Evolutionary conservation across 768 basidiomycete species (phyloP).

Genomic region (Boletus barrowsii): DNA sequence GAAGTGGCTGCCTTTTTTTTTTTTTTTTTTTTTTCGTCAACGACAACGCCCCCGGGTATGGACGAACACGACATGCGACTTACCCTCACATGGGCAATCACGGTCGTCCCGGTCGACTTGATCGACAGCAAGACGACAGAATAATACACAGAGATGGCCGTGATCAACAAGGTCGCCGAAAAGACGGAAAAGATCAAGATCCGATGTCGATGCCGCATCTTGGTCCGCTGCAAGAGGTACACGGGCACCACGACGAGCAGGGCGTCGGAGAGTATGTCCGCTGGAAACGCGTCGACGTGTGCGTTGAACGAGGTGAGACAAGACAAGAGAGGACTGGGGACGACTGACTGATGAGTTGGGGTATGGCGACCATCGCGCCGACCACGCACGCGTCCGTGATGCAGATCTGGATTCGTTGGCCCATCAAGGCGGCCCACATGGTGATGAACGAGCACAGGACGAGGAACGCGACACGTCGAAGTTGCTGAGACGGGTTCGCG

Average conservation of each 20-base stretch:
- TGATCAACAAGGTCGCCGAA: conserved; percentile 17
- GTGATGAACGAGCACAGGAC: conserved; percentile 14
- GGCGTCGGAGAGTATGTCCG: conserved; percentile 19
- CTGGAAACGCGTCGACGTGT: not conserved
- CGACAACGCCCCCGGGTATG: no score
- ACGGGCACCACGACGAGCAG: conserved; percentile 19
- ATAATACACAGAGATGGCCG: conserved; percentile 18
- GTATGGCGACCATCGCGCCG: conserved; percentile 6
- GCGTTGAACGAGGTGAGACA: no score
- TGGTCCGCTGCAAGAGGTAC: conserved; percentile 3
- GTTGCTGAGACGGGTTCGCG: conserved; percentile 7
- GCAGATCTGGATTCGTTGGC: conserved; percentile 16
- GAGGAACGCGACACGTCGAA: conserved; percentile 1
- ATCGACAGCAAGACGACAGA: conserved; percentile 5
- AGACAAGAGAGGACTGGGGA: not conserved
- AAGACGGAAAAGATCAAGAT: conserved; percentile 21
- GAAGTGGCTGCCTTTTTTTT: conserved; percentile 19
- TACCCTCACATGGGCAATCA: conserved; percentile 25
- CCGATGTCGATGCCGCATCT: conserved; percentile 9
- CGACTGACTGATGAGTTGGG: conserved; percentile 22
- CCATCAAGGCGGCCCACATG: conserved; percentile 25
- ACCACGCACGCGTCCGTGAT: not conserved
- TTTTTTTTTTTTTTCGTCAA: no score
- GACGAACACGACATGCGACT: not conserved
- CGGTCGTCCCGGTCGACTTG: not conserved